Evolutionary conservation across 495 filamentous ascomycete genomes (phyloP), one percentile per base, ranked within the genome.

Genomic region (Penicillium samsonianum): DNA sequence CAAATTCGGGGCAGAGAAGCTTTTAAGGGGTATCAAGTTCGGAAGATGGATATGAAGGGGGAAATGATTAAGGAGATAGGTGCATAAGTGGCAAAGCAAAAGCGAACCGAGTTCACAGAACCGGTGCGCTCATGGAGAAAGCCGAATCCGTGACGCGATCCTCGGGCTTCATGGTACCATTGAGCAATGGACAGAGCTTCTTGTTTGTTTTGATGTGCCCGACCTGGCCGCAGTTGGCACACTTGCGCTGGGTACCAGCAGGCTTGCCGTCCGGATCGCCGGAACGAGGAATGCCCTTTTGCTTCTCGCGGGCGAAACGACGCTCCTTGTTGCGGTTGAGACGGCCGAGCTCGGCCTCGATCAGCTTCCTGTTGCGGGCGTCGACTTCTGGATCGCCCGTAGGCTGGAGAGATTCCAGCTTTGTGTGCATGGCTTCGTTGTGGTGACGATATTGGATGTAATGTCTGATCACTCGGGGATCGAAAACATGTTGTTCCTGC

Each of bases 181-280:
- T 97, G 43, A 97, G 87, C 65, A 95, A 75, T 5, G 92, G 92
- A 64, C 92, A 97, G 63, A 96, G 88, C 89, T 93, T 97, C 80
- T 96, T 94, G 78, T 97, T 97, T n/a, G 92, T 97, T 73, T 96
- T 96, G 80, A 99, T 99, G 65, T 99, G 94, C 23, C 94, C 94
- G 20, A 92, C 87, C 65, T 92, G 87, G 31, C 93, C 93, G 65
- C 94, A 99, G 71, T 96, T 98, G 25, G 95, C 93, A 67, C 94
- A 99, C 71, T 97, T 98, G 59, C 95, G 83, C 26, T 90, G 90
- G 2, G 94, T 99, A 60, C 82, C 82, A 20, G 73, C 78, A 1
- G 85, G 78, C 54, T 81, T 83, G 33, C 72, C 69, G n/a, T 77
- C 75, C 5, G 67, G 72, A 14, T 78, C 76, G 42, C 68, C 74